phyloP scores from a whole-genome alignment of 2,329 filamentous ascomycete species.

The Fonsecaea pugnacius region DNA sequence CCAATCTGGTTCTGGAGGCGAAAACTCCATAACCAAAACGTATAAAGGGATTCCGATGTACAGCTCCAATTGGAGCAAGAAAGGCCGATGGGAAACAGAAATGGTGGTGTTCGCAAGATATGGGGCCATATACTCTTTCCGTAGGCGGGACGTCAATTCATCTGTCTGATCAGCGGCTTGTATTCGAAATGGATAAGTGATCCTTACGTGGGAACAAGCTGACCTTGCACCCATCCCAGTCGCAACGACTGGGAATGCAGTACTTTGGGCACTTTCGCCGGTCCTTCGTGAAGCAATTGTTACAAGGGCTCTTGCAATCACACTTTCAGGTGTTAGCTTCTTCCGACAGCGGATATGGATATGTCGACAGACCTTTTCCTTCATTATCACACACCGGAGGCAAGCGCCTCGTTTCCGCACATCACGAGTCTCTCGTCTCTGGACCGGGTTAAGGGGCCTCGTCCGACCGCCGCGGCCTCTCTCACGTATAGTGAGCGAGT shows the following conservation, averaged over 20 bases:
- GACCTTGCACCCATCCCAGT: conserved; percentile 21
- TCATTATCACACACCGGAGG: conserved; percentile 34
- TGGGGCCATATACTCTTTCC: conserved; percentile 9
- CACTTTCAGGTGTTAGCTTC: conserved; percentile 33
- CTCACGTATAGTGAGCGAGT: conserved; percentile 14
- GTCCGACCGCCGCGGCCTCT: conserved; percentile 22
- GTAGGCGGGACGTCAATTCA: conserved; percentile 25
- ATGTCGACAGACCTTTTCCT: conserved; percentile 26
- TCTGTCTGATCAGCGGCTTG: conserved; percentile 19
- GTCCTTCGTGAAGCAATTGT: conserved; percentile 26
- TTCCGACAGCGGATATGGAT: neutral
- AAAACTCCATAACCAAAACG: conserved; percentile 27
- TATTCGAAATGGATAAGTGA: neutral
- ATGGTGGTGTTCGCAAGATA: conserved; percentile 24
- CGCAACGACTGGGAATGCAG: conserved; percentile 25
- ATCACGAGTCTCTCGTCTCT: conserved; percentile 28
- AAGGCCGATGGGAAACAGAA: conserved; percentile 7
- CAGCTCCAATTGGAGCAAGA: conserved; percentile 26
- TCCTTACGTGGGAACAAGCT: conserved; percentile 29
- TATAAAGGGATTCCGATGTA: conserved; percentile 19
- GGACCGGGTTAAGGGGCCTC: conserved; percentile 24
- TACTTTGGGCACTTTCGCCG: conserved; percentile 31
- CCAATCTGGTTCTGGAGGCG: conserved; percentile 12
- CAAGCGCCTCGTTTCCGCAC: conserved; percentile 32
- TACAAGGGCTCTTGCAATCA: conserved; percentile 21